These are phyloP conservation scores for Kurtzmaniella quercitrusa DNA, from an alignment of 1,139 yeast genomes.

Conservation along the genomic window DNA sequence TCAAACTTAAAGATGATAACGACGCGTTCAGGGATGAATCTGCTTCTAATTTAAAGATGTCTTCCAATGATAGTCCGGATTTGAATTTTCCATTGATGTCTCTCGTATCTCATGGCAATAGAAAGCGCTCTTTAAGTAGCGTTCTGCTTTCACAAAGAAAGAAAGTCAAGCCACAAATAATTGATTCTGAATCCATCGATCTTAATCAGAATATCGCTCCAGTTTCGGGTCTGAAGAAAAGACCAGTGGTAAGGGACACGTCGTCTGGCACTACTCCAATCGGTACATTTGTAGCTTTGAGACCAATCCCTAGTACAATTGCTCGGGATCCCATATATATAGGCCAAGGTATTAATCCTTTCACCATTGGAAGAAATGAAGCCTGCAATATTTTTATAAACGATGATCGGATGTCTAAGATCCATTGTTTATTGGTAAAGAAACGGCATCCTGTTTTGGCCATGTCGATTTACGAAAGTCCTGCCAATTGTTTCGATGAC, in stretches of 20 bases:
- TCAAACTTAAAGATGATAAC: conserved; percentile 2
- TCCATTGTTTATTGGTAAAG: conserved; percentile 69
- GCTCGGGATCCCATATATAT: conserved; percentile 45
- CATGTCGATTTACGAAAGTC: conserved; percentile 54
- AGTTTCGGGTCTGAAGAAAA: background rate
- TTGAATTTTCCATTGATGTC: conserved; percentile 2
- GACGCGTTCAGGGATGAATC: background rate
- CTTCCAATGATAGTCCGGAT: conserved; percentile 7
- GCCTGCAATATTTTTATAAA: conserved; percentile 55
- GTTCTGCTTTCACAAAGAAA: conserved; percentile 3
- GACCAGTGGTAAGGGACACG: background rate
- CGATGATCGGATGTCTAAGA: conserved; percentile 76
- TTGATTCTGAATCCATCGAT: conserved; percentile 1
- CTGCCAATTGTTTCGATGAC: conserved; percentile 65
- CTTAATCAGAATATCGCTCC: conserved; percentile 1
- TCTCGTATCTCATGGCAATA: background rate
- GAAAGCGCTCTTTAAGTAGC: conserved; percentile 5
- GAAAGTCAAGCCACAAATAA: conserved; percentile 4
- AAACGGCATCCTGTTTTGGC: conserved; percentile 54
- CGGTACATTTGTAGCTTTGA: conserved; percentile 27
- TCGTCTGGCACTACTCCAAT: conserved; percentile 12
- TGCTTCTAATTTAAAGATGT: background rate
- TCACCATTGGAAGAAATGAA: conserved; percentile 61
- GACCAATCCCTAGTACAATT: conserved; percentile 28
- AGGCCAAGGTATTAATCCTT: conserved; percentile 59